Evolutionary conservation across 768 basidiomycete species (phyloP), one percentile per base, ranked within the genome.

Genomic region (Kwoniella mangroviensis): DNA sequence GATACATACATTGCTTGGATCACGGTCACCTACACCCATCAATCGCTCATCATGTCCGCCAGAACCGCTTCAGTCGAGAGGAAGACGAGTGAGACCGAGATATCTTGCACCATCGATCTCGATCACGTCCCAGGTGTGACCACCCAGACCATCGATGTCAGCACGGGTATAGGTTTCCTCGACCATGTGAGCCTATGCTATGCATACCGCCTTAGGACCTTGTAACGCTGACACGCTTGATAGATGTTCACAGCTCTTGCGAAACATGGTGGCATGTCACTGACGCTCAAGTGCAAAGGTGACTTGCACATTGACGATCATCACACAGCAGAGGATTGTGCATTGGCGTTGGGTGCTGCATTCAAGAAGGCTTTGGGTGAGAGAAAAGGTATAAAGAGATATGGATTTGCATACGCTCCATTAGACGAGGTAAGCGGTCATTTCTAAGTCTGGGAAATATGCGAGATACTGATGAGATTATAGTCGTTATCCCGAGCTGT

Each of bases 281-380:
- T 99, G 71, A 89, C 87, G 21, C 87, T 99, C 85, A 90, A 91
- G 75, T 98, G 94, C 84, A 89, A 92, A 80, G 97, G 97, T 51
- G 97, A 99, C 83, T 87, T 98, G 9, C 92, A 91, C 88, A 97
- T 98, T 69, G 97, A 99, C 84, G 97, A 99, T 84, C 97, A 98
- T 79, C 97, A 99, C 84, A 93, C 95, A 57, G 93, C 96, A 88
- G 97, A 99, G 92, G 89, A 90, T 90, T 89, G 80, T 53, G 82
- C 84, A 15, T 71, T 85, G 42, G 85, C 85, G 11, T 70, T 86
- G 4, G 85, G 85, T 2, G 85, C 83, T 3, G 95, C 93, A 21
- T 98, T 98, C 86, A 98, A 96, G 83, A 85, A 92, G 80, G 97
- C 97, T 19, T 85, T 99, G 43, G 97, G 97, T 42, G 94, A 98